These are phyloP conservation scores for Tillandsia leiboldiana DNA, from an alignment of 176 grass and related monocot genomes.

Conservation along the genomic window DNA sequence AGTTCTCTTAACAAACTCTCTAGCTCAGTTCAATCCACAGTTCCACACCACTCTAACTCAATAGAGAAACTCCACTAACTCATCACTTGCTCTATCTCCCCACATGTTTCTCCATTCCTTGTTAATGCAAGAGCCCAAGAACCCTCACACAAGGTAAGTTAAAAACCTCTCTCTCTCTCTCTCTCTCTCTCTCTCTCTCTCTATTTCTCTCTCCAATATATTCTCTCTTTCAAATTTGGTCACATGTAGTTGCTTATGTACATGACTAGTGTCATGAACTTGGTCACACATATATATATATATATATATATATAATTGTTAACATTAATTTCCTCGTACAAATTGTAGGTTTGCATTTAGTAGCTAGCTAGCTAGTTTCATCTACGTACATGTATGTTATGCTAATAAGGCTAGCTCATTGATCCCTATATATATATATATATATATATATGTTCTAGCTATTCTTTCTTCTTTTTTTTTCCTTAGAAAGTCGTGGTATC, in stretches of 20 bases:
- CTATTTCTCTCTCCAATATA: neutral
- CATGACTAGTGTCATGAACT: neutral
- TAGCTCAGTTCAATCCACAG: conserved; percentile 5
- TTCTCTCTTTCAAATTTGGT: neutral
- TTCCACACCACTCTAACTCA: conserved; percentile 2
- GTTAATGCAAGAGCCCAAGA: conserved; percentile 44
- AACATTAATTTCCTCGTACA: conserved; percentile 20
- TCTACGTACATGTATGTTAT: too few species aligned
- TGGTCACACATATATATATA: neutral
- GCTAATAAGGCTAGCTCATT: too few species aligned
- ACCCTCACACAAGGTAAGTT: conserved; percentile 29
- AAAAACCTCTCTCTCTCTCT: neutral
- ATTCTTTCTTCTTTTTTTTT: too few species aligned
- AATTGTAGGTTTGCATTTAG: neutral
- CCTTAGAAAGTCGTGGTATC: conserved; percentile 58
- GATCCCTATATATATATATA: too few species aligned
- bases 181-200: neutral
- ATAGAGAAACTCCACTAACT: neutral
- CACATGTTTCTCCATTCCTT: conserved; percentile 45
- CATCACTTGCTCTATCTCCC: conserved; percentile 6
- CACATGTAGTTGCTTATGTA: neutral
- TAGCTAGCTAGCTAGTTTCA: too few species aligned
- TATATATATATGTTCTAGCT: too few species aligned
- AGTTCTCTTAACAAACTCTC: conserved; percentile 26
- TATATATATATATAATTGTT: too few species aligned